A percentile compares a stretch with the other conserved stretches of the same genome.
phyloP scores from a whole-genome alignment of 1,139 yeast genomes.

The Geotrichum carabidarum region DNA sequence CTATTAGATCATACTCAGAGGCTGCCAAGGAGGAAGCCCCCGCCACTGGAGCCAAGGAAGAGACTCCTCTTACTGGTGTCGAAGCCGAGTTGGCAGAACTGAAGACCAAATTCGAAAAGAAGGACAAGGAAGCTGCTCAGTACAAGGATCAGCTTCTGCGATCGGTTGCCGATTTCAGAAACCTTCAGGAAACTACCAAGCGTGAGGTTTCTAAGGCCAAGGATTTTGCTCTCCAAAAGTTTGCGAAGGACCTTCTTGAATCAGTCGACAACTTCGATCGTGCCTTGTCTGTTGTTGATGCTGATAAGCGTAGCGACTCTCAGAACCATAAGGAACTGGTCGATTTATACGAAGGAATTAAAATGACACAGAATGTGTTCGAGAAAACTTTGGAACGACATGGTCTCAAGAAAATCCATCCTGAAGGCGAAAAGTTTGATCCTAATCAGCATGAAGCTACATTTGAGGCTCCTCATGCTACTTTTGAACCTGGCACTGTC shows the following conservation, averaged over 20 bases:
- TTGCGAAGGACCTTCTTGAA: constrained; percentile 85
- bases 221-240: constrained; percentile 88
- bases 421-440: constrained; percentile 78
- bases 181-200: constrained; percentile 84
- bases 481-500: constrained; percentile 87
- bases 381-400: constrained; percentile 78
- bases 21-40: constrained; percentile 11
- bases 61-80: constrained; percentile 23
- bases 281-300: constrained; percentile 70
- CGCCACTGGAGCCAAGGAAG: constrained; percentile 13
- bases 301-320: constrained; percentile 44
- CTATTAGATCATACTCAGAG: constrained; percentile 5
- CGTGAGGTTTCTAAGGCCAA: constrained; percentile 81
- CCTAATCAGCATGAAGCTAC: constrained; percentile 93
- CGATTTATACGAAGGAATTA: constrained; percentile 81
- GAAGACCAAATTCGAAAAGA: constrained; percentile 53
- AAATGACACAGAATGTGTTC: constrained; percentile 82
- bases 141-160: constrained; percentile 79
- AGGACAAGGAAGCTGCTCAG: constrained; percentile 77
- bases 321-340: constrained; percentile 51
- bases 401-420: constrained; percentile 77
- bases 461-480: constrained; percentile 82
- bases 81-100: constrained; percentile 34
- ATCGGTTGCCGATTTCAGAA: constrained; percentile 88
- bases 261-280: constrained; percentile 88